These are phyloP conservation scores for Neurospora terricola DNA, from an alignment of 495 filamentous ascomycete genomes.

Conservation along the genomic window DNA sequence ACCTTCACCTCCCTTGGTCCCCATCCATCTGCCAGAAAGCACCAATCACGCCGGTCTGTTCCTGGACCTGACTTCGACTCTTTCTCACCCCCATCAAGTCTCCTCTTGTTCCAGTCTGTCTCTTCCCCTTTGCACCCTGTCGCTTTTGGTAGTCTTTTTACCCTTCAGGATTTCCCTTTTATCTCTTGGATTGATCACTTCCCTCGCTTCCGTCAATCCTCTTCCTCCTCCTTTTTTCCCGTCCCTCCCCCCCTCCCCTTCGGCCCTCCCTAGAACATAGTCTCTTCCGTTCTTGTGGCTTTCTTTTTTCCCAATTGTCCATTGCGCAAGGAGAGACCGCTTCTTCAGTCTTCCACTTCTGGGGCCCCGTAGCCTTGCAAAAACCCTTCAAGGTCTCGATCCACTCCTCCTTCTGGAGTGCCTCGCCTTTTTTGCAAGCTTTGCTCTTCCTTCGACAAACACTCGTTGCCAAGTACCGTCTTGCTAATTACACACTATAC, in stretches of 20 bases:
- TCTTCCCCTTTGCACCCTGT: constrained; percentile 2
- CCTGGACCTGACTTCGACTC: neutral
- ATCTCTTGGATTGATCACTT: constrained; percentile 3
- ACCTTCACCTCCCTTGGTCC: neutral
- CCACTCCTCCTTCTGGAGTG: neutral
- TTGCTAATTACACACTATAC: neutral
- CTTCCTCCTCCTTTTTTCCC: constrained; percentile 14
- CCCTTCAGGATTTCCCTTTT: constrained; percentile 1
- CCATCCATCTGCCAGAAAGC: neutral
- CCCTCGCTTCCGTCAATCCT: constrained; percentile 13
- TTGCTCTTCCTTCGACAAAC: constrained; percentile 4
- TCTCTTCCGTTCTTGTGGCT: constrained; percentile 1
- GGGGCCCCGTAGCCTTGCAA: neutral
- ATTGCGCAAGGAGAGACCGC: neutral
- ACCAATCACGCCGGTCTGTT: neutral
- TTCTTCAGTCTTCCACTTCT: neutral
- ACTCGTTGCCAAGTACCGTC: constrained; percentile 1
- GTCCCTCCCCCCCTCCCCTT: neutral
- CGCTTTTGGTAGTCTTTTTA: constrained; percentile 5
- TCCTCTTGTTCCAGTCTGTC: neutral
- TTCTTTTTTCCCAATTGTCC: neutral
- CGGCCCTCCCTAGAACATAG: neutral
- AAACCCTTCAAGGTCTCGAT: neutral
- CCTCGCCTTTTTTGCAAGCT: neutral
- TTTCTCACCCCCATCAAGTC: neutral